Percentiles rank a stretch among this genome's conserved stretches.
These are phyloP conservation scores for Ophiognomonia clavigignenti-juglandacearum DNA, from an alignment of 2,329 filamentous ascomycete species.

Conservation along the genomic window DNA sequence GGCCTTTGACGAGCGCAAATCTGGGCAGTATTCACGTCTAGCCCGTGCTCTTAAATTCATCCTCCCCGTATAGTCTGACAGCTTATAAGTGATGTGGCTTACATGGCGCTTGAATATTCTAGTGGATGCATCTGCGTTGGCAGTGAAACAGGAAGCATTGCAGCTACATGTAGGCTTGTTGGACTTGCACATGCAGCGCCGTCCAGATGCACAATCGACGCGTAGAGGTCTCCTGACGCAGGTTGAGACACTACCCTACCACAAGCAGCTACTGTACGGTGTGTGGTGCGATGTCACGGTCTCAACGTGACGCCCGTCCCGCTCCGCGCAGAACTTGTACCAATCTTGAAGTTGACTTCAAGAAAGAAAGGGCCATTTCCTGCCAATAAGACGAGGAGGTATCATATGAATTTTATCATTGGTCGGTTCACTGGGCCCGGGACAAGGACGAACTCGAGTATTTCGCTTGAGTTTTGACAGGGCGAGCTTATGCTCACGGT, in stretches of 20 bases:
- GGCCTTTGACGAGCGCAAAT: no score
- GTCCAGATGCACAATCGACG: neutral
- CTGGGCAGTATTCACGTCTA: no score
- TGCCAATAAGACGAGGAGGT: conserved; percentile 18
- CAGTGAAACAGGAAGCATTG: conserved; percentile 5
- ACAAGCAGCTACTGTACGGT: no score
- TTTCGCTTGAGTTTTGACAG: conserved; percentile 4
- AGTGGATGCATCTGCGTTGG: conserved; percentile 14
- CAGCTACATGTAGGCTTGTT: neutral
- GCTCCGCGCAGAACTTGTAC: no score
- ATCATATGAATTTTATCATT: conserved; percentile 17
- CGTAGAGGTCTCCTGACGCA: neutral
- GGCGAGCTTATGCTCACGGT: conserved; percentile 15
- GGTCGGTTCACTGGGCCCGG: conserved; percentile 18
- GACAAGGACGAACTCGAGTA: no score
- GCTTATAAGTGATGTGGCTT: neutral
- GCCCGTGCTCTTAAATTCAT: no score
- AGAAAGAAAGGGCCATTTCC: no score
- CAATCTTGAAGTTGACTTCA: no score
- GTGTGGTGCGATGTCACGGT: no score
- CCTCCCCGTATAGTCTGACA: neutral
- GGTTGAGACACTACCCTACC: no score
- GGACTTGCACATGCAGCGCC: neutral
- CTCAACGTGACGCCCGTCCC: no score
- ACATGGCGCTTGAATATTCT: neutral